Evolutionary conservation across 2,329 filamentous ascomycete species (phyloP).

Genomic region (Exophiala oligosperma): DNA sequence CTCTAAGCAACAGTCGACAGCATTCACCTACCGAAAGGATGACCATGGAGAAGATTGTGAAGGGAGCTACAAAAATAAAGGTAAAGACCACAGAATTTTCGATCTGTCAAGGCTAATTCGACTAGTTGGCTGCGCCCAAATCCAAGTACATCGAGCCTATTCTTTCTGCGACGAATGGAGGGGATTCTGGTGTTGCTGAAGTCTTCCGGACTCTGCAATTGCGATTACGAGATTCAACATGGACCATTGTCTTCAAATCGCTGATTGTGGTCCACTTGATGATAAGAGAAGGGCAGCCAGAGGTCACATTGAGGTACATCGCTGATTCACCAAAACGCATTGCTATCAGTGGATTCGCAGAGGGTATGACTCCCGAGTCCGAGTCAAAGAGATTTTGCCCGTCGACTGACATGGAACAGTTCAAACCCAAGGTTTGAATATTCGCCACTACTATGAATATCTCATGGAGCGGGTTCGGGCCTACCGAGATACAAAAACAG

Average conservation of each 20-base stretch:
- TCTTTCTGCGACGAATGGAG: conserved; percentile 88
- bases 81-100: conserved; percentile 47
- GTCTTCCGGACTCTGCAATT: conserved; percentile 90
- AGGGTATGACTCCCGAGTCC: conserved; percentile 61
- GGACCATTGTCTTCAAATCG: conserved; percentile 99
- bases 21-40: background rate
- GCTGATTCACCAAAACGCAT: conserved; percentile 79
- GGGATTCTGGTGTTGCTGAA: conserved; percentile 91
- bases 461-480: conserved; percentile 78
- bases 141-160: conserved; percentile 99
- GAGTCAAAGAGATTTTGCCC: background rate
- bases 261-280: conserved; percentile 95
- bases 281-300: conserved; percentile 90
- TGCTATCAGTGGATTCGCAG: conserved; percentile 86
- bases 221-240: conserved; percentile 90
- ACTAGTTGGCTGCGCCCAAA: conserved; percentile 88
- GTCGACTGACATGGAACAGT: conserved; percentile 53
- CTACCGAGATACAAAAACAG: conserved; percentile 79
- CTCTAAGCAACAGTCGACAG: too few relatives aligned
- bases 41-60: conserved; percentile 98
- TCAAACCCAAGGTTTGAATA: conserved; percentile 92
- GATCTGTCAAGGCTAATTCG: conserved; percentile 27
- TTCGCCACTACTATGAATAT: conserved; percentile 87
- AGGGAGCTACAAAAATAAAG: conserved; percentile 98
- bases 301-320: conserved; percentile 83